Conservation (phyloP, 2,329 filamentous ascomycete species). For the Orbilia ellipsospora region DNA sequence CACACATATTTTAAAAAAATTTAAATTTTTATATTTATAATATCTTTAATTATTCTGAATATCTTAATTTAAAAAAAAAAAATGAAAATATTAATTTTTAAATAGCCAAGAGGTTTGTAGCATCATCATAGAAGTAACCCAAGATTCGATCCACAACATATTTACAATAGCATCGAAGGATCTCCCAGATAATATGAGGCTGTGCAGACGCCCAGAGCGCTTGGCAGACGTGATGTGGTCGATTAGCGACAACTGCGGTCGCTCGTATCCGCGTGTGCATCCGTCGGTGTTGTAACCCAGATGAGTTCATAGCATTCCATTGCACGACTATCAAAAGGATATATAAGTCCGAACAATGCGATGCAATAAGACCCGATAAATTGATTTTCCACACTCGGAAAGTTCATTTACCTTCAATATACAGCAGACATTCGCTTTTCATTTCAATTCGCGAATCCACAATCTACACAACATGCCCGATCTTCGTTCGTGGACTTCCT, state of each 20-base stretch:
- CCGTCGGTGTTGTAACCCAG: background rate
- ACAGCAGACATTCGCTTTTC: no score
- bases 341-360: background rate
- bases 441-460: no score
- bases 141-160: conserved; percentile 12
- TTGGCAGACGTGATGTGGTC: conserved; percentile 22
- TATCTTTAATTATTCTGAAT: no score
- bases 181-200: background rate
- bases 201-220: conserved; percentile 5
- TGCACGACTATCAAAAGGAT: background rate
- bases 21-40: no score
- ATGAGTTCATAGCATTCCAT: background rate
- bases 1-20: no score
- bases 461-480: background rate
- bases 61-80: no score
- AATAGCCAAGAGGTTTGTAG: no score
- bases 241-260: conserved; percentile 8
- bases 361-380: background rate
- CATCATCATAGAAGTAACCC: background rate
- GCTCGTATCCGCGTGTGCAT: no score
- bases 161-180: conserved; percentile 1
- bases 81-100: no score
- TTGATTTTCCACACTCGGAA: background rate
- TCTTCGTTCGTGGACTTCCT: conserved; percentile 20
- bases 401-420: no score